phyloP scores from a whole-genome alignment of 2,329 filamentous ascomycete genomes.

The Talaromyces marneffei region DNA sequence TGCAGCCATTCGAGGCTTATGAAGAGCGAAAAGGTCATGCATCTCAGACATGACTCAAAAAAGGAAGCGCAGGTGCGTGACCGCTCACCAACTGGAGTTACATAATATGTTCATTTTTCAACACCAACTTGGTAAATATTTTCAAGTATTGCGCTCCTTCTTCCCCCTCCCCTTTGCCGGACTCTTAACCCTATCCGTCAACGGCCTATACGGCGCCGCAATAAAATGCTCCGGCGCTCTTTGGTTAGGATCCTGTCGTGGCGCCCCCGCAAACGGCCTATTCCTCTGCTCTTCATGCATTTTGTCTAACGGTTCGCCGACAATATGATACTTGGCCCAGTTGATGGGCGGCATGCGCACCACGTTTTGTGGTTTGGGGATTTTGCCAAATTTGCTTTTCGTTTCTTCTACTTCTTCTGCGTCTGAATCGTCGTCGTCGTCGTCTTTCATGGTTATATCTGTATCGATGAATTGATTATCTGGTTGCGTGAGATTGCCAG shows the following conservation, averaged over 20 bases:
- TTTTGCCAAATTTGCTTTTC: constrained; percentile 50
- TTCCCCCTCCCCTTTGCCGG: constrained; percentile 26
- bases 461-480: constrained; percentile 30
- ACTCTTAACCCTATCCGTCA: constrained; percentile 47
- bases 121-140: neutral
- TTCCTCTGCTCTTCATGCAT: constrained; percentile 73
- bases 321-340: constrained; percentile 90
- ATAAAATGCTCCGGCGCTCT: constrained; percentile 48
- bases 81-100: too few species aligned
- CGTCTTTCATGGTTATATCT: constrained; percentile 25
- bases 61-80: too few species aligned
- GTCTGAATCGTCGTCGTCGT: constrained; percentile 18
- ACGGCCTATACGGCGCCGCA: constrained; percentile 56
- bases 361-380: constrained; percentile 75
- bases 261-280: constrained; percentile 49
- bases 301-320: constrained; percentile 76
- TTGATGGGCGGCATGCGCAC: constrained; percentile 85
- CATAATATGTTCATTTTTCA: neutral
- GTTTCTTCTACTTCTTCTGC: neutral
- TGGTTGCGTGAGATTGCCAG: constrained; percentile 52
- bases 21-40: neutral
- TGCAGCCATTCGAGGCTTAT: neutral
- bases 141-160: constrained; percentile 33
- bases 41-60: neutral
- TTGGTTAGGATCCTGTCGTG: constrained; percentile 28